Base-by-base conservation (phyloP, 2,329 filamentous ascomycete species). In the Zymoseptoria crescenta region DNA sequence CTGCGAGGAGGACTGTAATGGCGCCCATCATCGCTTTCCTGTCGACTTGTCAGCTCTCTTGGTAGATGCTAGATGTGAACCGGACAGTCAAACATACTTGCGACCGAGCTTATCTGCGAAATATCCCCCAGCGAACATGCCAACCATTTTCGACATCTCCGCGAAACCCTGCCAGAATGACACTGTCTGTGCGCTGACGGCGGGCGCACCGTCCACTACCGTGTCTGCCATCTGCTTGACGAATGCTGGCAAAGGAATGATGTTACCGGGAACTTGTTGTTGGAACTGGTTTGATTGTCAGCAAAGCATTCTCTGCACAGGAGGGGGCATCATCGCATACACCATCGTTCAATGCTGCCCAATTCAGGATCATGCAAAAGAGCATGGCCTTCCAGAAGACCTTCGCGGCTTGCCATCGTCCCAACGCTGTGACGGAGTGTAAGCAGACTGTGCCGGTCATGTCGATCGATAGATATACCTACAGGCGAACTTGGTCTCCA, bases 291-390 rank as follows among this genome's bases (percentile, higher is more conserved):
- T 27, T 7, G 45, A 21, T 55, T 6, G 21, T 55, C 29, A 59
- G 54, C n/a, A 5, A 35, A 41, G 20, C 20, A 9, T 27, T 52
- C 16, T 27, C 28, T 24, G 51, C 6, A 51, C 1, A 52, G 24
- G 29, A 29, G 51, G 20, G 24, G 51, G 8, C 10, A 29, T n/a
- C 20, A 28, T 2, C 29, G n/a, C 51, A 16, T 29, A 52, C 51
- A n/a, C 61, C 61, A 28, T 63, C 61, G n/a, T 63, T 63, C 24
- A 63, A 54, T 10, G 61, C 61, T n/a, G 61, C 61, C 61, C 61
- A 63, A 20, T 63, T 63, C 9, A 63, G 54, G 9, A 63, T 58
- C 58, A 63, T 56, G 28, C 61, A 63, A 52, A 63, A 63, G 1
- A 63, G 54, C 56, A 63, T 59, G 24, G 57, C 61, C 55, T 63